Evolutionary conservation across 2,329 filamentous ascomycete genomes (phyloP).

Genomic region (Orbilia oligospora): DNA sequence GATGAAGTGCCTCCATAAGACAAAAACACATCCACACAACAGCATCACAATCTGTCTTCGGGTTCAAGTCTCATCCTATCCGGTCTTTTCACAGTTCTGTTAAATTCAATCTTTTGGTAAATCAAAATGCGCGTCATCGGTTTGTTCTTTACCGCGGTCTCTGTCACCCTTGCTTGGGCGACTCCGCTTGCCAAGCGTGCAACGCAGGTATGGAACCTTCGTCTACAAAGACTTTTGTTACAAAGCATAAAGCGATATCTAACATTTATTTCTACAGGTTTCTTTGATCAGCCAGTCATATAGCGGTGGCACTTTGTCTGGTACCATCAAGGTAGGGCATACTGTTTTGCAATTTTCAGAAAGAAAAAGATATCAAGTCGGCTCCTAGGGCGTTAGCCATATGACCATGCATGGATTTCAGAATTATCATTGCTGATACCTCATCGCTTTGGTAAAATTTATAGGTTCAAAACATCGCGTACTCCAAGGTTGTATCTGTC

Average conservation of each 20-base stretch:
- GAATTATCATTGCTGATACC: not conserved
- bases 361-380: too few species aligned
- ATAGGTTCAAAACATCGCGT: constrained; percentile 51
- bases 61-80: not conserved
- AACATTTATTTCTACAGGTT: constrained; percentile 25
- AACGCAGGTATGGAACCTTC: constrained; percentile 34
- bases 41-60: constrained; percentile 7
- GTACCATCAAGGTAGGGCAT: constrained; percentile 38
- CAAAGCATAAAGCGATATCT: constrained; percentile 1
- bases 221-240: too few species aligned
- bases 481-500: constrained; percentile 41
- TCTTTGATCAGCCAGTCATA: constrained; percentile 53
- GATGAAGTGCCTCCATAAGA: not conserved
- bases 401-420: not conserved
- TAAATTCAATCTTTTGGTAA: not conserved
- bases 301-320: constrained; percentile 42
- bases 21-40: constrained; percentile 1
- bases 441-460: not conserved
- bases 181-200: constrained; percentile 46
- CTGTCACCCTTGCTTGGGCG: constrained; percentile 43
- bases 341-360: not conserved
- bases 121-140: constrained; percentile 23
- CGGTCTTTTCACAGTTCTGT: constrained; percentile 13
- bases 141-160: constrained; percentile 35
- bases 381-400: too few species aligned